Evolutionary conservation across 2,329 filamentous ascomycete genomes (phyloP).

Genomic region (Sclerotinia trifoliorum): DNA sequence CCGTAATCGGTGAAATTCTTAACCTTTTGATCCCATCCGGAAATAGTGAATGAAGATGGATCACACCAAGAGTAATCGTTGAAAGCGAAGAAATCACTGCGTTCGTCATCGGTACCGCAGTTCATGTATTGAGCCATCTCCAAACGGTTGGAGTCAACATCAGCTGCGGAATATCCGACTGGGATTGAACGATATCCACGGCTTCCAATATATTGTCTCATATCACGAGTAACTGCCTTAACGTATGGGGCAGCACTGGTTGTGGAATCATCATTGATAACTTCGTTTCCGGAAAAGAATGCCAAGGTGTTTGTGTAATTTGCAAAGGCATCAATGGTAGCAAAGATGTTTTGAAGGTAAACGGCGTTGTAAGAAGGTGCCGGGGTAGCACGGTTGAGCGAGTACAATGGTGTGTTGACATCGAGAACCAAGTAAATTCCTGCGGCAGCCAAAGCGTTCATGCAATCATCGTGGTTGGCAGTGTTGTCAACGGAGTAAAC

Average conservation of each 20-base stretch:
- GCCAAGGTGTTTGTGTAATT: slow-evolving; percentile 67
- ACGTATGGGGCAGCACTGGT: slow-evolving; percentile 55
- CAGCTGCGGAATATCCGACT: slow-evolving; percentile 61
- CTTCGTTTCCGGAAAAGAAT: slow-evolving; percentile 61
- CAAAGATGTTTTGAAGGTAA: slow-evolving; percentile 70
- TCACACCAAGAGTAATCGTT: slow-evolving; percentile 69
- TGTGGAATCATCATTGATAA: slow-evolving; percentile 54
- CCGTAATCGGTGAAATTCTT: slow-evolving; percentile 66
- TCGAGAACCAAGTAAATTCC: slow-evolving; percentile 74
- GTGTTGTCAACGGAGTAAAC: slow-evolving; percentile 74
- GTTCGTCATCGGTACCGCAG: slow-evolving; percentile 64
- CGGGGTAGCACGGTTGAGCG: slow-evolving; percentile 62
- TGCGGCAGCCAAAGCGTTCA: slow-evolving; percentile 63
- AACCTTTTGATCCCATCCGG: slow-evolving; percentile 70
- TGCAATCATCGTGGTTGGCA: slow-evolving; percentile 65
- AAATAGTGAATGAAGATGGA: slow-evolving; percentile 55
- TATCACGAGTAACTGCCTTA: slow-evolving; percentile 59
- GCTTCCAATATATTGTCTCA: slow-evolving; percentile 52
- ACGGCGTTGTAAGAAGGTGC: slow-evolving; percentile 64
- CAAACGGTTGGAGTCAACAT: slow-evolving; percentile 66
- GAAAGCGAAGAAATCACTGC: slow-evolving; percentile 65
- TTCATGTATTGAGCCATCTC: slow-evolving; percentile 72
- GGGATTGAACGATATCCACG: slow-evolving; percentile 52
- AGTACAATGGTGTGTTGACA: slow-evolving; percentile 71
- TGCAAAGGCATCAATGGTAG: slow-evolving; percentile 66